Evolutionary conservation across 495 filamentous ascomycete genomes (phyloP).

Genomic region (Trypethelium eluteriae): DNA sequence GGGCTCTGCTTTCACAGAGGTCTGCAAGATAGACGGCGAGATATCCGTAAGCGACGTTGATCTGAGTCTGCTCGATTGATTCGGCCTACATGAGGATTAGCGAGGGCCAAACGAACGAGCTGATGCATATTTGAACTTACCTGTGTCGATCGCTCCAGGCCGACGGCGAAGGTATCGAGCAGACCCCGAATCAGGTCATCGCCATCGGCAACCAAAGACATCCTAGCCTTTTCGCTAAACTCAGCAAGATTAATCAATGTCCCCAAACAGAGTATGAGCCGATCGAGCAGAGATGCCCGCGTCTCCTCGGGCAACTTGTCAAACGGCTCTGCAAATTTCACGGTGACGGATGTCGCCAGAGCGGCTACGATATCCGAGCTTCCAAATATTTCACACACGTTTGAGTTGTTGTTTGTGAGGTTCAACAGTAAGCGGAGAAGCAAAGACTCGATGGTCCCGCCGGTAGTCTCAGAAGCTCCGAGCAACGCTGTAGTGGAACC

Average conservation of each 20-base stretch:
- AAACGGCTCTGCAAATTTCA: constrained; percentile 36
- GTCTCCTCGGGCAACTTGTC: constrained; percentile 41
- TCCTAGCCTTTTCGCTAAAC: constrained; percentile 48
- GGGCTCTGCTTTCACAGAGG: constrained; percentile 55
- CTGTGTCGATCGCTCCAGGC: background rate
- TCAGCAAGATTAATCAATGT: constrained; percentile 87
- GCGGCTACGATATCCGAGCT: constrained; percentile 46
- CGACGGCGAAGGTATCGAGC: background rate
- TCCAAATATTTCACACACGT: constrained; percentile 59
- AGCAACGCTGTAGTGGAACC: constrained; percentile 9
- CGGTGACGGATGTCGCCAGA: constrained; percentile 29
- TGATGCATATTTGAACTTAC: background rate
- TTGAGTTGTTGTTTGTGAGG: constrained; percentile 71
- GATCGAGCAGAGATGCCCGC: constrained; percentile 50
- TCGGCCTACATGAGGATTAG: constrained; percentile 16
- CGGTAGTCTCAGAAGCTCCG: background rate
- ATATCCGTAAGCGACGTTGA: constrained; percentile 86
- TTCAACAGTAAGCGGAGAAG: constrained; percentile 71
- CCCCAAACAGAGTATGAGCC: constrained; percentile 70
- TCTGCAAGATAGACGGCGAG: constrained; percentile 77
- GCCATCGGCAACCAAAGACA: background rate
- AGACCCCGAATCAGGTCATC: background rate
- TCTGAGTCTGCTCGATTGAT: constrained; percentile 55
- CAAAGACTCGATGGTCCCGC: constrained; percentile 9
- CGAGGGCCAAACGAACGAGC: background rate